Conservation (phyloP, 2,329 filamentous ascomycete species). For the Aspergillus melleus region DNA sequence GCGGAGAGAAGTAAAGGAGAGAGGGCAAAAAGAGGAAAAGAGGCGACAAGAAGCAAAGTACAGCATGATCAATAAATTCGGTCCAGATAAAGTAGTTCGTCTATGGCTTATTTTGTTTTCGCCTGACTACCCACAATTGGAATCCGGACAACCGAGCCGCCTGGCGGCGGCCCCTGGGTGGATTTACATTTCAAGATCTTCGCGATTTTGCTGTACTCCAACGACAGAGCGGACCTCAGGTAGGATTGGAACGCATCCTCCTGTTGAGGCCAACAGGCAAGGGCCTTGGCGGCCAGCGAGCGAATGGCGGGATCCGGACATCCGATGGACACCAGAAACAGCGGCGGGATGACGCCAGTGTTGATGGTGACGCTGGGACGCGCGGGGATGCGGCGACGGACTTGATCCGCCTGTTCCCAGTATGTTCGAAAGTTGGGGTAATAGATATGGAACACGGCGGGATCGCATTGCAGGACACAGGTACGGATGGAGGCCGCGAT, state of each 20-base stretch:
- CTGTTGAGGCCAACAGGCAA: slow-evolving; percentile 6
- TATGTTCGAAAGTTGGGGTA: background rate
- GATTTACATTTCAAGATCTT: too few species aligned
- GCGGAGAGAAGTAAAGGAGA: background rate
- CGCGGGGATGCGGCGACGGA: background rate
- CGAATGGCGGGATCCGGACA: background rate
- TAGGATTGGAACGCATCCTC: background rate
- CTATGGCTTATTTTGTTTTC: too few species aligned
- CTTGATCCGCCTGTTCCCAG: background rate
- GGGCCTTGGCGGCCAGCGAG: background rate
- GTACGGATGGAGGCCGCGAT: too few species aligned
- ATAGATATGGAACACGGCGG: background rate
- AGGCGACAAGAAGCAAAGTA: too few species aligned
- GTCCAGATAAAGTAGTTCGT: too few species aligned
- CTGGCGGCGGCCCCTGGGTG: too few species aligned
- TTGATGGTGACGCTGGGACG: background rate
- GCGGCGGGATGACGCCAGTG: background rate
- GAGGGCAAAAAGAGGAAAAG: background rate
- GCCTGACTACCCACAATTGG: too few species aligned
- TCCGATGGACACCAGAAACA: background rate
- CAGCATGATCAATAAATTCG: too few species aligned
- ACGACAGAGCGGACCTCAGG: too few species aligned
- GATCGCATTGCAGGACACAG: too few species aligned
- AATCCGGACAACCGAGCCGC: too few species aligned
- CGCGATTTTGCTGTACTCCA: too few species aligned